These are phyloP conservation scores for Priceomyces haplophilus DNA, from an alignment of 805 yeast genomes.

Conservation along the genomic window DNA sequence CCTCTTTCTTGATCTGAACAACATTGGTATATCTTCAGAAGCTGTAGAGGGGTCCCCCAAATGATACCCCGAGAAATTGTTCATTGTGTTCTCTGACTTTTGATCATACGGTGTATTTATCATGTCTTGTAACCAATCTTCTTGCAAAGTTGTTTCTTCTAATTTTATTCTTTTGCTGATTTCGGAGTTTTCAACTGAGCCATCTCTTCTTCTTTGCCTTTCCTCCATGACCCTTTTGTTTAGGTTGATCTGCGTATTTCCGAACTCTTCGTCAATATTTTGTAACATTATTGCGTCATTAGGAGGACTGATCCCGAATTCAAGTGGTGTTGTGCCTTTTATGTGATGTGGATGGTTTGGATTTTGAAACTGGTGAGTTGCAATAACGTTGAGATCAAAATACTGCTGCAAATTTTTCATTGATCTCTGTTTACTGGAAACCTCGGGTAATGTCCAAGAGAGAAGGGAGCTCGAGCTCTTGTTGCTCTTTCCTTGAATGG, in stretches of 20 bases:
- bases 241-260: neutral
- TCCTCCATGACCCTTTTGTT: conserved; percentile 1
- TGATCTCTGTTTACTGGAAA: conserved; percentile 11
- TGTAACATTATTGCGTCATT: conserved; percentile 12
- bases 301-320: conserved; percentile 24
- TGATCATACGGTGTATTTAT: conserved; percentile 64
- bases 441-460: neutral
- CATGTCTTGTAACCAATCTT: conserved; percentile 69
- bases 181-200: neutral
- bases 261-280: conserved; percentile 1
- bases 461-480: neutral
- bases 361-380: conserved; percentile 28
- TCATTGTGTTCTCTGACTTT: conserved; percentile 36
- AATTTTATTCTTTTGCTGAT: conserved; percentile 4
- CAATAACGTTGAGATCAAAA: conserved; percentile 17
- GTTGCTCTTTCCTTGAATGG: neutral
- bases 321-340: conserved; percentile 41
- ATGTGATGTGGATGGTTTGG: conserved; percentile 39
- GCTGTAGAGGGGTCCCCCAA: conserved; percentile 42
- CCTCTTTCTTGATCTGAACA: conserved; percentile 64
- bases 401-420: conserved; percentile 14
- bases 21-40: conserved; percentile 51
- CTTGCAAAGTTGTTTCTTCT: conserved; percentile 6
- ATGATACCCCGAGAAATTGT: neutral
- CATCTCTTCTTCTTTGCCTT: conserved; percentile 1